Conservation (phyloP, 176 grass and related monocot genomes). For the Oryza australiensis region DNA sequence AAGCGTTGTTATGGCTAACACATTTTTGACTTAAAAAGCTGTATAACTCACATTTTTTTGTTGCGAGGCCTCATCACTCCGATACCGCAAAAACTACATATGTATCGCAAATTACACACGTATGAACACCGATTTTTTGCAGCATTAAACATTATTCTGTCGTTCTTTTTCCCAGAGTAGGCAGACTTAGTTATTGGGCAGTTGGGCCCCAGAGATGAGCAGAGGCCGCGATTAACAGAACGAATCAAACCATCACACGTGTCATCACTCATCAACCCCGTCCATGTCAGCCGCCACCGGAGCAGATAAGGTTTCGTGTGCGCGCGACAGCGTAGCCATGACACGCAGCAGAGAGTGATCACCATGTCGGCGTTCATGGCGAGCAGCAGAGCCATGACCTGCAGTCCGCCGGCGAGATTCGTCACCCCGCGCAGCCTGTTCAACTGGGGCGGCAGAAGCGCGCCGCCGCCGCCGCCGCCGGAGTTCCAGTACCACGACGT, state of each 20-base stretch:
- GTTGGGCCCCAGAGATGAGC: not conserved
- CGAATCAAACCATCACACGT: not conserved
- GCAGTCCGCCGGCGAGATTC: constrained; percentile 21
- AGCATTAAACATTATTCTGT: too few species aligned
- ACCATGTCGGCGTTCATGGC: constrained; percentile 25
- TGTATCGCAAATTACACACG: too few species aligned
- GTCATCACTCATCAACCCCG: not conserved
- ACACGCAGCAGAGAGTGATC: too few species aligned
- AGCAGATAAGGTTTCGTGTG: constrained; percentile 22
- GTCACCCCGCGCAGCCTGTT: constrained; percentile 61
- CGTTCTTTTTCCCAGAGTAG: too few species aligned
- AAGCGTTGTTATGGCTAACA: too few species aligned
- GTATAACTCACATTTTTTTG: too few species aligned
- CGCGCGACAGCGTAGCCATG: too few species aligned
- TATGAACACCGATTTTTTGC: too few species aligned
- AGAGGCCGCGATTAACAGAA: not conserved
- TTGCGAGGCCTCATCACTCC: too few species aligned
- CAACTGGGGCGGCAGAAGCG: constrained; percentile 54
- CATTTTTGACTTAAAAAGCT: too few species aligned
- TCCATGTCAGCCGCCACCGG: not conserved
- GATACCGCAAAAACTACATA: too few species aligned
- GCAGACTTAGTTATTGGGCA: too few species aligned
- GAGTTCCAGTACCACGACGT: constrained; percentile 63
- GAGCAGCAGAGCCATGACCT: not conserved
- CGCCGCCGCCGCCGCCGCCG: constrained; percentile 15